A percentile compares a stretch with the other conserved stretches of the same genome.
Evolutionary conservation across 148 eudicot genomes (phyloP).

Genomic region (Simmondsia chinensis): DNA sequence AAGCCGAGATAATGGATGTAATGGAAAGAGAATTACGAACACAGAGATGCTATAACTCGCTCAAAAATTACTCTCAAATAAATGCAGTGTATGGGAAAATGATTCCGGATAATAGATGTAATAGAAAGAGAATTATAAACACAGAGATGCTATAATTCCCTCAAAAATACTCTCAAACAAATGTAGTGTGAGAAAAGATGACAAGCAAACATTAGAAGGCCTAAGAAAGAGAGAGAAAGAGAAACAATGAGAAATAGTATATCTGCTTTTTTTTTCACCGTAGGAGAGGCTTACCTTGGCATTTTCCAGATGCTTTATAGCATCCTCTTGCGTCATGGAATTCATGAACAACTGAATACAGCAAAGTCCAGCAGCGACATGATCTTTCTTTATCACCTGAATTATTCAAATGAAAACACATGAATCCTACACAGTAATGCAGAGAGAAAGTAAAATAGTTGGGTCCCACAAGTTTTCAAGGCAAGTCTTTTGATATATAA

Average conservation of each 20-base stretch:
- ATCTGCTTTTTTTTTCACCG: too few relatives aligned
- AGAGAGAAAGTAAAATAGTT: background rate
- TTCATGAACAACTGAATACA: constrained; percentile 94
- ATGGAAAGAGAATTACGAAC: too few relatives aligned
- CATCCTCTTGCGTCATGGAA: constrained; percentile 80
- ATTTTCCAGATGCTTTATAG: constrained; percentile 83
- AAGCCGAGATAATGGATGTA: background rate
- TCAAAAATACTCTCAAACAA: too few relatives aligned
- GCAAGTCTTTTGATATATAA: too few relatives aligned
- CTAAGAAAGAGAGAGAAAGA: too few relatives aligned
- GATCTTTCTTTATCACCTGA: constrained; percentile 88
- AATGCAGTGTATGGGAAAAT: too few relatives aligned
- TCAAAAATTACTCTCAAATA: too few relatives aligned
- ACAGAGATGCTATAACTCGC: background rate
- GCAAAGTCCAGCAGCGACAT: constrained; percentile 98
- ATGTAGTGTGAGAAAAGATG: too few relatives aligned
- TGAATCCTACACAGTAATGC: background rate
- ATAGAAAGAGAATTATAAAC: too few relatives aligned
- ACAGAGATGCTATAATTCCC: background rate
- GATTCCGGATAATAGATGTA: too few relatives aligned
- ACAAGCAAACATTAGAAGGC: too few relatives aligned
- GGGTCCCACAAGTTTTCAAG: background rate
- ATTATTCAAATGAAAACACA: constrained; percentile 15
- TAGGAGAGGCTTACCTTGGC: constrained; percentile 46
- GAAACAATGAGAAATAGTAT: too few relatives aligned